Conservation (phyloP, 2,329 filamentous ascomycete genomes). For the Diaporthe citrichinensis region DNA sequence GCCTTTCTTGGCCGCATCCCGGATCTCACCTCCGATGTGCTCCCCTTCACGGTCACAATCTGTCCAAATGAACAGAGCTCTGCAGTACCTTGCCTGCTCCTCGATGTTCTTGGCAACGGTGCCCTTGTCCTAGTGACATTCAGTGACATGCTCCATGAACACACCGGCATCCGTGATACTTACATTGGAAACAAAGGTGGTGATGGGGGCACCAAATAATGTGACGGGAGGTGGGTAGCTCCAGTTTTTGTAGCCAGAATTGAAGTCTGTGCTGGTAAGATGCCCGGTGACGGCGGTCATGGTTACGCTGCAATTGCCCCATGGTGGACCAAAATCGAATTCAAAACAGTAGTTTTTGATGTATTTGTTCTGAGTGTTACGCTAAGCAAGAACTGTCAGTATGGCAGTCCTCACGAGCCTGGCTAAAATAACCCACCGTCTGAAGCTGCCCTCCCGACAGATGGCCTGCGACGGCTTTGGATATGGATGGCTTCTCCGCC, state of each 20-base stretch:
- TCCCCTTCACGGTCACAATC: constrained; percentile 99
- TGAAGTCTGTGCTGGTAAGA: constrained; percentile 85
- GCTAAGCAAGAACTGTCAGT: constrained; percentile 60
- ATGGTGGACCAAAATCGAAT: constrained; percentile 85
- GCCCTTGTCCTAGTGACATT: constrained; percentile 75
- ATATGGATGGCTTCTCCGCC: constrained; percentile 87
- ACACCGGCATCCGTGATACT: constrained; percentile 41
- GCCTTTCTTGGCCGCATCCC: constrained; percentile 80
- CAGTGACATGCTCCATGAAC: constrained; percentile 40
- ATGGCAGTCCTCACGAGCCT: not conserved
- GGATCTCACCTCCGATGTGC: constrained; percentile 93
- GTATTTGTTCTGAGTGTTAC: constrained; percentile 78
- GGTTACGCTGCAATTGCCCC: constrained; percentile 86
- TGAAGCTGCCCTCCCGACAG: constrained; percentile 82
- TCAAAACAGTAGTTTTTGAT: constrained; percentile 96
- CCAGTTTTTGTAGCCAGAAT: constrained; percentile 82
- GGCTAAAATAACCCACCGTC: constrained; percentile 70
- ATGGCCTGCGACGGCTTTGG: constrained; percentile 92
- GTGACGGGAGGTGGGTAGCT: constrained; percentile 81
- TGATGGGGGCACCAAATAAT: constrained; percentile 86
- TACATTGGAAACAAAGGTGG: constrained; percentile 77
- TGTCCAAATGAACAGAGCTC: constrained; percentile 94
- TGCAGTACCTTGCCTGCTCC: constrained; percentile 79
- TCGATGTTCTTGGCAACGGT: constrained; percentile 88
- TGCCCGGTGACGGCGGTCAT: constrained; percentile 97